A percentile compares a stretch with the other conserved stretches of the same genome.
These are phyloP conservation scores for Globisporangium abappressorium DNA, from an alignment of 352 stramenopile genomes.

Conservation along the genomic window DNA sequence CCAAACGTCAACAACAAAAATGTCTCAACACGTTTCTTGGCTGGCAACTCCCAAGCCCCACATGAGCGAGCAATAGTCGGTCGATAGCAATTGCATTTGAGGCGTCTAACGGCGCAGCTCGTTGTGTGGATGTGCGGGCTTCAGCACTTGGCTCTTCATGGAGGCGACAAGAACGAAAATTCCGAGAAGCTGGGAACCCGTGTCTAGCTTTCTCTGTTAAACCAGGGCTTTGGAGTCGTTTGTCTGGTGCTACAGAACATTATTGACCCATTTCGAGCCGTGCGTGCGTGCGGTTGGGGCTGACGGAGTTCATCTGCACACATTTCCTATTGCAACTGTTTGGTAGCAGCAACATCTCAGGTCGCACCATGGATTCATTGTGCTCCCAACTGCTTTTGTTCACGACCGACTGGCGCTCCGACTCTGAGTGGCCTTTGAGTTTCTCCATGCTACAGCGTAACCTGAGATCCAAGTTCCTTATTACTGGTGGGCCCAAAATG, in stretches of 20 bases:
- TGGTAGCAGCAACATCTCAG: not conserved
- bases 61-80: not conserved
- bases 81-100: not conserved
- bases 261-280: not conserved
- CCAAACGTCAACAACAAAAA: not conserved
- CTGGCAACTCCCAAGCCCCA: not conserved
- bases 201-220: not conserved
- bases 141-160: not conserved
- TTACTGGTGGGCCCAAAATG: not conserved
- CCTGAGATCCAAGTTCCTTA: not conserved
- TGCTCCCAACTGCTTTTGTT: conserved; percentile 7
- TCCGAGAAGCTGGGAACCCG: not conserved
- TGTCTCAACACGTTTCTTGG: not conserved
- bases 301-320: not conserved
- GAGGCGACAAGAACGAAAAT: not conserved
- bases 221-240: not conserved
- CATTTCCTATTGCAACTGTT: not conserved
- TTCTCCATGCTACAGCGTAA: not conserved
- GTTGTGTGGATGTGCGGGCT: not conserved
- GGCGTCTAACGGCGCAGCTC: no score
- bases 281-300: not conserved
- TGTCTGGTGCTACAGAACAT: not conserved
- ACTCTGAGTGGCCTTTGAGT: not conserved
- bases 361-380: not conserved
- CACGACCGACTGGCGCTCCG: not conserved